These are phyloP conservation scores for Hymenotorrendiella dingleyae DNA, from an alignment of 2,329 filamentous ascomycete genomes.

Conservation along the genomic window DNA sequence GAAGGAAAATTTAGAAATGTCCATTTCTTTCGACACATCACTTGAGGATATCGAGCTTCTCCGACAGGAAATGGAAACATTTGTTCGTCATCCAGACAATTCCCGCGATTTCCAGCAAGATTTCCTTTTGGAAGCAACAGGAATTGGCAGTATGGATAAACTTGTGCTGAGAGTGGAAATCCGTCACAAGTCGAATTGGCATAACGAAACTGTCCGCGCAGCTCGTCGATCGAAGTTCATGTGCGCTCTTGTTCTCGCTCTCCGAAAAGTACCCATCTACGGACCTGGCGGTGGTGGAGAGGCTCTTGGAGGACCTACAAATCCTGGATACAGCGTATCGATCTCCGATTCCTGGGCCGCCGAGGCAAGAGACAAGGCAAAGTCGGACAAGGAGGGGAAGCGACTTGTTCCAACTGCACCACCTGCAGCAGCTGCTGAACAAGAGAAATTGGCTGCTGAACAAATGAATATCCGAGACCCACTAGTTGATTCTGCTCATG, in stretches of 20 bases:
- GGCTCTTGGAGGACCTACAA: constrained; percentile 57
- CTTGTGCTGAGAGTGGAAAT: constrained; percentile 77
- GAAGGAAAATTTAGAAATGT: constrained; percentile 73
- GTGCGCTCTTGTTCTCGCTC: constrained; percentile 79
- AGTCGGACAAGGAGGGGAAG: constrained; percentile 54
- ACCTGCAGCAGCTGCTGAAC: constrained; percentile 17
- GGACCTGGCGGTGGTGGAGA: constrained; percentile 68
- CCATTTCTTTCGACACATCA: constrained; percentile 76
- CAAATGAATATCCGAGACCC: constrained; percentile 30
- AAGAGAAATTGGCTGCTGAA: constrained; percentile 37
- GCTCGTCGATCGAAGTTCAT: constrained; percentile 91
- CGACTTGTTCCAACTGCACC: constrained; percentile 53
- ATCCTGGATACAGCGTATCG: constrained; percentile 75
- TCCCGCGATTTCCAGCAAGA: constrained; percentile 85
- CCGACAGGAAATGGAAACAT: constrained; percentile 76
- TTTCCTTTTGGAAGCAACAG: constrained; percentile 68
- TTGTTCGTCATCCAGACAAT: constrained; percentile 80
- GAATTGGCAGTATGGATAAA: constrained; percentile 83
- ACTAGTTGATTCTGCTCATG: constrained; percentile 14
- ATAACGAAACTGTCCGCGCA: constrained; percentile 76
- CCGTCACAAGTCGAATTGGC: constrained; percentile 89
- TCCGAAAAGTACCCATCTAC: constrained; percentile 83
- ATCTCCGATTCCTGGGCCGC: constrained; percentile 65
- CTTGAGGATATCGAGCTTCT: constrained; percentile 88
- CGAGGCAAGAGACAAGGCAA: constrained; percentile 54